Conservation (phyloP, 1,139 yeast genomes). For the Magnusiomyces paraingens region DNA sequence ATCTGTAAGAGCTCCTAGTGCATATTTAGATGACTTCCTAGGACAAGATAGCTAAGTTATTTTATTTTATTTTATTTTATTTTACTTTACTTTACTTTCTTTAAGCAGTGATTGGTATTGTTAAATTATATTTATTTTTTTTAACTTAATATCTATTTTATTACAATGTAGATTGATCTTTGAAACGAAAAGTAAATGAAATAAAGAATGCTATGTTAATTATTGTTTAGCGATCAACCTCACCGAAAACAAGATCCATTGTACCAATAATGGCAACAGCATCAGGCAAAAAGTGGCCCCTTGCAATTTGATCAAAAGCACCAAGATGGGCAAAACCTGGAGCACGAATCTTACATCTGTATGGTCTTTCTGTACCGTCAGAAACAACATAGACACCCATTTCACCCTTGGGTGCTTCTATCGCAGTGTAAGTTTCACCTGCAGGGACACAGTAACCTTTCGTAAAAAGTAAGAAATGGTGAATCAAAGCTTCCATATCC, state of each 20-base stretch:
- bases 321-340: conserved; percentile 90
- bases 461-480: conserved; percentile 80
- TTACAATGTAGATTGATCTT: conserved; percentile 9
- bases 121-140: not conserved
- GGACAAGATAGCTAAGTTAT: conserved; percentile 20
- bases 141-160: not conserved
- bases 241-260: conserved; percentile 92
- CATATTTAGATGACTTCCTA: conserved; percentile 35
- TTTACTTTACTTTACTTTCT: conserved; percentile 12
- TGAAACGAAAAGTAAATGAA: not conserved
- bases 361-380: conserved; percentile 87
- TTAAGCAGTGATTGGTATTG: not conserved
- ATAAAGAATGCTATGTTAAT: not conserved
- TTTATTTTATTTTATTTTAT: not conserved
- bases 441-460: conserved; percentile 87
- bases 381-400: conserved; percentile 88
- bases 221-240: conserved; percentile 67
- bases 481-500: conserved; percentile 89
- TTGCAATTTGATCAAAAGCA: conserved; percentile 78
- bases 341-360: conserved; percentile 87
- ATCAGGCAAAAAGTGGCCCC: conserved; percentile 85
- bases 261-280: conserved; percentile 94
- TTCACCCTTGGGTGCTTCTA: conserved; percentile 95
- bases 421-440: conserved; percentile 88
- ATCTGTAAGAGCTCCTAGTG: conserved; percentile 34